Base-by-base conservation (phyloP, 176 grass and related monocot species). In the Alloteropsis semialata region DNA sequence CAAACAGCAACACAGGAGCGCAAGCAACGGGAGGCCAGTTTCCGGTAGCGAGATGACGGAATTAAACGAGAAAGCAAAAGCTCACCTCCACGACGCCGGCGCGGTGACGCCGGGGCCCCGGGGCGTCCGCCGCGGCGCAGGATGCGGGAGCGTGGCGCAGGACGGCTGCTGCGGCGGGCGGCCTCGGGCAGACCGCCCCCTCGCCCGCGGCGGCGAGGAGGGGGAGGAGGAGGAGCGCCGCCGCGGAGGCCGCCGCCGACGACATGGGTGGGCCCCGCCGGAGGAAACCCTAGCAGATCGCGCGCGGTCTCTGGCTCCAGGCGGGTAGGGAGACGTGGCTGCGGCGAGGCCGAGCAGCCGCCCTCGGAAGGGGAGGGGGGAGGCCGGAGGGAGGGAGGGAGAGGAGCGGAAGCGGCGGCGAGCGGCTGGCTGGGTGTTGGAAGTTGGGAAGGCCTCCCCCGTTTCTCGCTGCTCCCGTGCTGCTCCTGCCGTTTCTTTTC, bases 81-180 rank as follows among this genome's bases (percentile, higher is more conserved):
- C 75, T 67, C 50, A 89, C 87, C 76, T 89, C 87, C 2, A 80
- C 60, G 18, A 89, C 76, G 76, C 61, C 69, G 36, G 27, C 49
- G 69, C 68, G 76, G 69, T 39, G 81, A 19, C 16, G 22, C 13
- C 60, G 50, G 50, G 67, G 49, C 18, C 75, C 49, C 38, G 30
- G 75, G 38, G 81, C 28, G 11, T 30, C 67, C 8, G 32, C 76
- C 60, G 68, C 18, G 4, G 50, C 9, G 69, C 82, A 89, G 9
- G 59, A 58, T 17, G 49, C 13, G 48, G 49, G 24, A 58, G n/a
- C 49, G 18, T 39, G 59, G 19, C n/a, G 59, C 49, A 89, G 60
- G 61, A 89, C n/a, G 41, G 77, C 30, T 10, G 13, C 59, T 3
- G 81, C 81, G 24, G 68, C 49, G 29, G 67, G 68, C n/a, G n/a